Conservation (phyloP, 1,139 yeast species). For the Geotrichum macrosporum region DNA sequence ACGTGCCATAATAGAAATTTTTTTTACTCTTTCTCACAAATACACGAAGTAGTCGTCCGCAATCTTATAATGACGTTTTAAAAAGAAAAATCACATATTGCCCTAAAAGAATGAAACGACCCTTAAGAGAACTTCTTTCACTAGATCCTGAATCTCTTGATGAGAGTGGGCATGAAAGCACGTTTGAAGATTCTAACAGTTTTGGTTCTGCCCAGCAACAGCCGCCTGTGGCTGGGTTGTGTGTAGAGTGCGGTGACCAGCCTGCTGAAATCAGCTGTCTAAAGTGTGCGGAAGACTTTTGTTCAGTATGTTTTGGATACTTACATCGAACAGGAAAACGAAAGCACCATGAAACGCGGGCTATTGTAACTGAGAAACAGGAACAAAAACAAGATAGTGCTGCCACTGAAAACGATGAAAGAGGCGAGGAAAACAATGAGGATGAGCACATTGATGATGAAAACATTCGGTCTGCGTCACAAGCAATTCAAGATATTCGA, state of each 20-base stretch:
- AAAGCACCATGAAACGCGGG: slow-evolving; percentile 33
- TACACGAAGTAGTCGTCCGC: too few relatives aligned
- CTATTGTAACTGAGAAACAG: slow-evolving; percentile 18
- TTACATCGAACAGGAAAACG: slow-evolving; percentile 61
- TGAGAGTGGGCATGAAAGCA: slow-evolving; percentile 27
- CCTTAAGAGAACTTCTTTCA: slow-evolving; percentile 32
- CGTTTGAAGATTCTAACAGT: too few relatives aligned
- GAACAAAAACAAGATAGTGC: neutral
- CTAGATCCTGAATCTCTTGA: slow-evolving; percentile 33
- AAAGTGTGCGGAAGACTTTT: slow-evolving; percentile 59
- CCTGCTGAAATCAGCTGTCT: slow-evolving; percentile 55
- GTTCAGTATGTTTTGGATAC: slow-evolving; percentile 61
- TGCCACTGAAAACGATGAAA: slow-evolving; percentile 23
- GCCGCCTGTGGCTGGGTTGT: slow-evolving; percentile 41
- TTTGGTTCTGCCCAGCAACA: slow-evolving; percentile 11
- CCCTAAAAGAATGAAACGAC: slow-evolving; percentile 26
- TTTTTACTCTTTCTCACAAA: slow-evolving; percentile 15
- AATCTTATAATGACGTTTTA: too few relatives aligned
- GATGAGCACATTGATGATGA: too few relatives aligned
- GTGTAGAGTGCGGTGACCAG: slow-evolving; percentile 69
- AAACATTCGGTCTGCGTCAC: slow-evolving; percentile 21
- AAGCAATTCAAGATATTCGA: slow-evolving; percentile 22
- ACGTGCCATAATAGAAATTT: neutral
- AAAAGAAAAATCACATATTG: slow-evolving; percentile 5
- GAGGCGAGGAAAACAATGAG: slow-evolving; percentile 26